These are phyloP conservation scores for Thelonectria blattea DNA, from an alignment of 2,329 filamentous ascomycete species.

Conservation along the genomic window DNA sequence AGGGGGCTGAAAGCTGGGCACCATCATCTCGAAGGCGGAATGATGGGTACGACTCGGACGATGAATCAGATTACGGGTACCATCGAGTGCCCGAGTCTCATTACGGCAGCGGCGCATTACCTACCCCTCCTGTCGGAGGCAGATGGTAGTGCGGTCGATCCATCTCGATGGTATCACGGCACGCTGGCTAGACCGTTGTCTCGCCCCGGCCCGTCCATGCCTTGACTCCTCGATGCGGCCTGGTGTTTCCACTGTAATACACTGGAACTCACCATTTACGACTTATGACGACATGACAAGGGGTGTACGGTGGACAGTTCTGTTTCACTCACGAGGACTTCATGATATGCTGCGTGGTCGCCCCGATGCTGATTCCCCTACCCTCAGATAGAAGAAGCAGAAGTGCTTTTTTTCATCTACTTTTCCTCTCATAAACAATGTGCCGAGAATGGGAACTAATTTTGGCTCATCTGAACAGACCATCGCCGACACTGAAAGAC, in stretches of 20 bases:
- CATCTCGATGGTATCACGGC: background rate
- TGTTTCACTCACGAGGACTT: constrained; percentile 7
- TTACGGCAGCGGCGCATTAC: constrained; percentile 46
- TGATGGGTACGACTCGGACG: constrained; percentile 47
- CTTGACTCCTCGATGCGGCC: background rate
- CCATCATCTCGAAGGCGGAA: constrained; percentile 48
- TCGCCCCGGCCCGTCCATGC: background rate
- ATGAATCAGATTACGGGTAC: constrained; percentile 52
- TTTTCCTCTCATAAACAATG: constrained; percentile 26
- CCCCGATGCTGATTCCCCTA: constrained; percentile 28
- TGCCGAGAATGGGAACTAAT: constrained; percentile 49
- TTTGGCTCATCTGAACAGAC: constrained; percentile 48
- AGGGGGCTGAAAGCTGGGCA: constrained; percentile 53
- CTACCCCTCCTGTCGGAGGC: constrained; percentile 42
- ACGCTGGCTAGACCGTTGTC: background rate
- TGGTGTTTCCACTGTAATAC: constrained; percentile 6
- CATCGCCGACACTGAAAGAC: constrained; percentile 44
- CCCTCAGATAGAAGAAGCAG: constrained; percentile 39
- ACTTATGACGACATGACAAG: constrained; percentile 37
- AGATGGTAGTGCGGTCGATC: constrained; percentile 12
- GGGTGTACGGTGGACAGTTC: constrained; percentile 14
- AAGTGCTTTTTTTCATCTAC: constrained; percentile 27
- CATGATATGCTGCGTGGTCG: constrained; percentile 37
- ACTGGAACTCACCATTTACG: constrained; percentile 23
- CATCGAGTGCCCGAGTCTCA: constrained; percentile 54